A percentile compares a stretch with the other conserved stretches of the same genome.
Evolutionary conservation across 129 eudicot species (phyloP).

Genomic region (Chrysanthemum lavandulifolium): DNA sequence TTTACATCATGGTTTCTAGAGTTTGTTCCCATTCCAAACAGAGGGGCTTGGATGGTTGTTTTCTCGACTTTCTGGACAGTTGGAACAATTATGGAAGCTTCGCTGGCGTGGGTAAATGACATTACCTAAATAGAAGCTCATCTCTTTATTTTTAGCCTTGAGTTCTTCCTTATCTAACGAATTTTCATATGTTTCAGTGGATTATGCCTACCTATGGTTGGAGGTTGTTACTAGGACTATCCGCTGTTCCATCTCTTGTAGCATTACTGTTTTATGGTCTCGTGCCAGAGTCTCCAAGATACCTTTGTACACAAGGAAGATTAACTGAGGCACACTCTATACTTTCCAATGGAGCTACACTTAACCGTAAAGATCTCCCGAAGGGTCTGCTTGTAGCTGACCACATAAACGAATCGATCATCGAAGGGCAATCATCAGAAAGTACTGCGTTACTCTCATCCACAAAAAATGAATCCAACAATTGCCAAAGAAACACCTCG

Average conservation of each 20-base stretch:
- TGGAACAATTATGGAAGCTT: conserved; percentile 77
- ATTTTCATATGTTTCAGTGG: conserved; percentile 33
- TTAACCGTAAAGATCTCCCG: conserved; percentile 53
- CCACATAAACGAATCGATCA: conserved; percentile 15
- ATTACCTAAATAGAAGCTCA: background rate
- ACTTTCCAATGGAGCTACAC: conserved; percentile 41
- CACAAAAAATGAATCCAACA: conserved; percentile 13
- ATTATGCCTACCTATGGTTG: conserved; percentile 73
- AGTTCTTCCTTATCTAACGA: no score
- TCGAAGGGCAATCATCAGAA: conserved; percentile 30
- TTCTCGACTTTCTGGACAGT: conserved; percentile 77
- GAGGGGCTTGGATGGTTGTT: conserved; percentile 78
- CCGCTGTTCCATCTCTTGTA: conserved; percentile 56
- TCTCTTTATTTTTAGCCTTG: background rate
- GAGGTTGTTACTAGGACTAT: conserved; percentile 73
- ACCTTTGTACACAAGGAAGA: conserved; percentile 52
- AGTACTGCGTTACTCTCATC: conserved; percentile 33
- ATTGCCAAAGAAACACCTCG: conserved; percentile 31
- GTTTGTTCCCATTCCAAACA: conserved; percentile 67
- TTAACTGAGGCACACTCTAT: conserved; percentile 41
- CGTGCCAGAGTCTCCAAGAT: conserved; percentile 67
- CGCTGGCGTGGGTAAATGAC: conserved; percentile 62
- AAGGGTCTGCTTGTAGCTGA: conserved; percentile 43
- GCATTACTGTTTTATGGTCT: conserved; percentile 45
- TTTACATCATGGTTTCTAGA: conserved; percentile 77